Evolutionary conservation across 2,329 filamentous ascomycete genomes (phyloP), one percentile per base, ranked within the genome.

Genomic region (Stemphylium beticola): DNA sequence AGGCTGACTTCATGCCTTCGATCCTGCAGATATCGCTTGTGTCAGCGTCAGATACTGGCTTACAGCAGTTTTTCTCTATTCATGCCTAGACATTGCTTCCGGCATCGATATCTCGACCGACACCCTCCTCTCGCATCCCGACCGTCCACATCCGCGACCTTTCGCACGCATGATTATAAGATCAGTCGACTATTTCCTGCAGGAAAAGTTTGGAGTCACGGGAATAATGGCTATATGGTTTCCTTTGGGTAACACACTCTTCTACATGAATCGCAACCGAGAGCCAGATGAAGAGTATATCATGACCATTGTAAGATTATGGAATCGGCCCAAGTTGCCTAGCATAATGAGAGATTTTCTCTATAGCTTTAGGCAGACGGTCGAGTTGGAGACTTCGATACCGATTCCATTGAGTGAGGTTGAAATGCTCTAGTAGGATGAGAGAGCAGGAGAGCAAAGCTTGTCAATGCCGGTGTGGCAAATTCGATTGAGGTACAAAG

Each of bases 31-130:
- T 11, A 46, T 53, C 4, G 69, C 65, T 1, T 62, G 60, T 10
- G 43, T 69, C 12, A 62, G 67, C 0, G 18, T 65, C 15, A 48
- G 59, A 8, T 72, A 72, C 55, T 73, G 69, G 67, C 50, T 65
- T 1, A 60, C 49, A 6, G 57, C 56, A 20, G 58, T 70, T 5
- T 34, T 67, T 3, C 43, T 71, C 0, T 72, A 70, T 49, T 55
- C 59, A 15, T 37, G 43, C 5, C 60, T 70, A 11, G 65, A 66
- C 33, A 55, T 50, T 8, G 57, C 51, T 6, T 49, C 48, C 6
- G 55, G 55, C 18, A 62, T 59, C 31, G 14, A 51, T 26, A 49
- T 55, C 1, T 20, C 39, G 0, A 46, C 53, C 15, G 52, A 69
- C 5, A 41, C 8, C 10, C 26, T 38, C 5, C 31, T 50, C 17